Base-by-base conservation (phyloP, 2,329 filamentous ascomycete genomes). In the Penicillium vulpinum region DNA sequence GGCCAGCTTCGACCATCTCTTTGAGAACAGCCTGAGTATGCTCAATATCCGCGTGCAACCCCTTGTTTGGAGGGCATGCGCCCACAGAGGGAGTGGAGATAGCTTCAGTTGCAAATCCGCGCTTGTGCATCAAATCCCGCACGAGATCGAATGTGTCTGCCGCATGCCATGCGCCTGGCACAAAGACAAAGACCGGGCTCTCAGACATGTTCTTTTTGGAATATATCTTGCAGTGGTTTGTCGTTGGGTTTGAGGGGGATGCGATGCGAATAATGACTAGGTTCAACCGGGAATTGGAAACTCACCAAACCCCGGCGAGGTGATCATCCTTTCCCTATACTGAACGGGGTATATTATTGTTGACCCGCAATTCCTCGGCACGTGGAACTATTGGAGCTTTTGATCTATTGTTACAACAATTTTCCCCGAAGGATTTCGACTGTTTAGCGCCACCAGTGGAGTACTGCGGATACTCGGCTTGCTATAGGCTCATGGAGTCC, bases 111-210 rank as follows among this genome's bases (percentile, higher is more conserved):
- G 64, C 48, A 58, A 71, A 76, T 4, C 70, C 74, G 4, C 64
- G 61, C 4, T 46, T 45, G 5, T 64, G 54, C 21, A 78, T 68
- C 8, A 63, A 59, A 15, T 66, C 55, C 2, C 67, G 67, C 4
- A 75, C 58, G 1, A 55, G 49, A 26, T 73, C 61, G 52, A 73
- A 78, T 46, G 63, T 62, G 36, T 63, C 63, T 2, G 75, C 66
- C 1, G 59, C 51, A 53, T 78, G 76, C 73, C 74, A 78, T 13
- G 74, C 75, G 8, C 76, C 77, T 0, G 75, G 74, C 10, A 73
- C 70, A 43, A 78, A 70, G 5, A 78, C 62, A 22, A 78, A 63
- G 13, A 57, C 58, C 0, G 65, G 63, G 39, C 59, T 64, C 26
- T 38, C 49, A 22, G 31, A n/a, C 31, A 41, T 24, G 22, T 11